Evolutionary conservation across 371 early-diverging fungal genomes (phyloP), one percentile per base, ranked within the genome.

Genomic region (Syncephalastrum monosporum): DNA sequence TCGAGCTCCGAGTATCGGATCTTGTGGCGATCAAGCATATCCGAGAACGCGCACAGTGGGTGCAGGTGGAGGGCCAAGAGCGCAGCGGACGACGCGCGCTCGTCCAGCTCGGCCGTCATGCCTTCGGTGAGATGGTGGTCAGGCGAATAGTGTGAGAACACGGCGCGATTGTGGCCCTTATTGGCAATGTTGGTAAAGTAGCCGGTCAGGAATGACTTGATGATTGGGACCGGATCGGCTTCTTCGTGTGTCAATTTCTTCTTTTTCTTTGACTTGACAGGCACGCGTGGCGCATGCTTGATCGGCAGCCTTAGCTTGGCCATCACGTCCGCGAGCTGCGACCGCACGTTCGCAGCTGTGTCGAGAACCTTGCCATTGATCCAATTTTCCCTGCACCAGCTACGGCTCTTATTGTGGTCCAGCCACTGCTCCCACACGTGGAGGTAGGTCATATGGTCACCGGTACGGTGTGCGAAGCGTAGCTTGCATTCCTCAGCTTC

Each of bases 371-470:
- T 85, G 63, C 83, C 67, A 62, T 96, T 94, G 38, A 99, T 77
- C 67, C 82, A 98, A 65, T 96, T 91, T 41, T 95, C 91, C 56
- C 80, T 82, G 69, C 98, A 97, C 97, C 97, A 99, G 27, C 47
- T 33, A 5, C 72, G 48, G 27, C 52, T 53, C 47, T 86, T 81
- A 54, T 75, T 81, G 15, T 89, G 81, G 48, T 90, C 86, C 51
- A 85, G 84, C 90, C 92, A 98, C 66, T 88, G 84, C 45, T 91
- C 79, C 88, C 91, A 99, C 2, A 97, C 83, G 24, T 92, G 86
- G 25, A 97, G 71, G 25, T 94, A 72, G 3, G 92, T 89, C 53
- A 97, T 75, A 68, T 97, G 97, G 69, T 99, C 99, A 10, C 99
- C 99, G 14, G 82, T 77, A 15, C 70, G 74, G 54, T 88, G 82